Evolutionary conservation across 305 asterid species (phyloP).

Genomic region (Fraxinus latifolia): DNA sequence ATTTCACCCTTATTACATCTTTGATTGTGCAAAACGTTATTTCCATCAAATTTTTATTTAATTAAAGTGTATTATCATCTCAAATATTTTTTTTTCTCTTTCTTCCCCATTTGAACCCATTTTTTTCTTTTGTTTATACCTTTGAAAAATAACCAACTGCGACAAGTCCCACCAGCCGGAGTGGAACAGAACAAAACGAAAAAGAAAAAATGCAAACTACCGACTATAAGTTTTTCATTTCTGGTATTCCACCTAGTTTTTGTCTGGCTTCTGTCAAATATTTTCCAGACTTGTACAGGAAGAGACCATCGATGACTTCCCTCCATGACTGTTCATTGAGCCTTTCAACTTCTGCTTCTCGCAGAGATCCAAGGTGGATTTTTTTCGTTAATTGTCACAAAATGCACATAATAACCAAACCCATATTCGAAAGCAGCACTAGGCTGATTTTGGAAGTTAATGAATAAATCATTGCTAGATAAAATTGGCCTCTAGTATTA

Average conservation of each 20-base stretch:
- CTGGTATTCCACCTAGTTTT: not conserved
- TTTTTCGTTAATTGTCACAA: constrained; percentile 84
- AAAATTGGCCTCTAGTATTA: constrained; percentile 74
- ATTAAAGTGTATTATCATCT: too few relatives aligned
- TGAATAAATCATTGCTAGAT: constrained; percentile 87
- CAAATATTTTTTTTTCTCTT: too few relatives aligned
- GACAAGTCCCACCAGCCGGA: too few relatives aligned
- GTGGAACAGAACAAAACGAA: too few relatives aligned
- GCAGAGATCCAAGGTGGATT: constrained; percentile 79
- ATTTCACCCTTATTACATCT: too few relatives aligned
- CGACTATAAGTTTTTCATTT: too few relatives aligned
- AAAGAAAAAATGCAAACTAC: too few relatives aligned
- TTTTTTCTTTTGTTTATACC: too few relatives aligned
- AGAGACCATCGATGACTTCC: constrained; percentile 70
- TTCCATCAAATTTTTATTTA: too few relatives aligned
- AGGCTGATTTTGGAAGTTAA: constrained; percentile 82
- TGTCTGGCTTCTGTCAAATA: constrained; percentile 70
- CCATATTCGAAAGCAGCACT: constrained; percentile 81
- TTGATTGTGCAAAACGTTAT: too few relatives aligned
- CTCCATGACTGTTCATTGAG: constrained; percentile 93
- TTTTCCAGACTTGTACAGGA: constrained; percentile 55
- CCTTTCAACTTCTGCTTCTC: constrained; percentile 97
- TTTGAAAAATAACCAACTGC: too few relatives aligned
- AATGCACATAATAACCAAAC: constrained; percentile 75
- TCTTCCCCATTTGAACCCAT: too few relatives aligned